A percentile compares a stretch with the other conserved stretches of the same genome.
These are phyloP conservation scores for Kurtzmaniella quercitrusa DNA, from an alignment of 1,139 yeast genomes.

Conservation along the genomic window DNA sequence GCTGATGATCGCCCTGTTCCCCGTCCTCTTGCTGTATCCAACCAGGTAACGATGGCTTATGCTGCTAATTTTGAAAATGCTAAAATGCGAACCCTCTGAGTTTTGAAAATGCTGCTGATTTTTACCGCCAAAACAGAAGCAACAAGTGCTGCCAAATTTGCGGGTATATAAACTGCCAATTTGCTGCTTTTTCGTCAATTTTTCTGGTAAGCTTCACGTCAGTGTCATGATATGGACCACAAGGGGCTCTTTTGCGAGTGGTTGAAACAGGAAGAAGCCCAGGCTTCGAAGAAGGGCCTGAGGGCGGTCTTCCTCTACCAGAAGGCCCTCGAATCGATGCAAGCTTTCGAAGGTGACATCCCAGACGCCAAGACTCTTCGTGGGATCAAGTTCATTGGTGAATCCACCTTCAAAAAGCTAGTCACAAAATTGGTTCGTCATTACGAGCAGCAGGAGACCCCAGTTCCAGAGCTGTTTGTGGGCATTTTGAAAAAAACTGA, in stretches of 20 bases:
- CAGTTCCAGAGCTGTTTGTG: conserved; percentile 35
- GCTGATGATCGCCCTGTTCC: no score
- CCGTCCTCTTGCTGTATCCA: background rate
- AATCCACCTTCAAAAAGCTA: conserved; percentile 50
- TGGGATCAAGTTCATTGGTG: conserved; percentile 56
- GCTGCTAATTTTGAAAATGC: background rate
- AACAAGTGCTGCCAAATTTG: background rate
- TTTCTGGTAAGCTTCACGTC: no score
- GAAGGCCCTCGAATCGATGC: conserved; percentile 46
- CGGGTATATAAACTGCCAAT: background rate
- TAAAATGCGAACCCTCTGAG: no score
- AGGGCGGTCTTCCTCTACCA: conserved; percentile 43
- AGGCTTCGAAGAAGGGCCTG: conserved; percentile 36
- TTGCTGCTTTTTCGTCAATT: no score
- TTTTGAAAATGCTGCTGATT: background rate
- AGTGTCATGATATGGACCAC: conserved; percentile 17
- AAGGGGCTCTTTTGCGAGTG: conserved; percentile 44
- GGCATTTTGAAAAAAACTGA: conserved; percentile 4
- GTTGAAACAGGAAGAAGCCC: conserved; percentile 48
- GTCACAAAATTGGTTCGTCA: conserved; percentile 36
- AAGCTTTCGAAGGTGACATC: conserved; percentile 37
- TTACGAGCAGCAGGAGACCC: conserved; percentile 40
- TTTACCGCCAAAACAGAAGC: no score
- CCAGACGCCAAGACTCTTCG: conserved; percentile 47
- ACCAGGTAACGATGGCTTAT: background rate